Conservation (phyloP, 208 protist species). For the Trypanosoma rangeli region DNA sequence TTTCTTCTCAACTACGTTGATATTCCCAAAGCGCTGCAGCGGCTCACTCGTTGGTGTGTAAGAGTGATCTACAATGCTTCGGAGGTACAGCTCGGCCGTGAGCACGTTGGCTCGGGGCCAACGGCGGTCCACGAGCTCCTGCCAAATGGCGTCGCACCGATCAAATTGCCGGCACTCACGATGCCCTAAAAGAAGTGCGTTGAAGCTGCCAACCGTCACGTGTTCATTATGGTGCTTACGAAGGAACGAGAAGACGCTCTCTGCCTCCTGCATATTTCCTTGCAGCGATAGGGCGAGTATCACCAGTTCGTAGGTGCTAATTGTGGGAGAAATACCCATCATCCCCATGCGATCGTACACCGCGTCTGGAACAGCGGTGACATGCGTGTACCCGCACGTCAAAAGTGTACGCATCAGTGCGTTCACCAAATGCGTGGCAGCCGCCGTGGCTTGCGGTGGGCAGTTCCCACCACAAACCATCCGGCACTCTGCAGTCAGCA, state of each 20-base stretch:
- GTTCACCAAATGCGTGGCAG: conserved; percentile 69
- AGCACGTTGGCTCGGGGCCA: conserved; percentile 74
- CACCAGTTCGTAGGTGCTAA: conserved; percentile 78
- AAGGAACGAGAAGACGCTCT: conserved; percentile 73
- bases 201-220: conserved; percentile 60
- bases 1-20: conserved; percentile 87
- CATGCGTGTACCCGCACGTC: conserved; percentile 76
- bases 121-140: conserved; percentile 80
- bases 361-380: conserved; percentile 54
- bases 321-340: conserved; percentile 65
- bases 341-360: conserved; percentile 86
- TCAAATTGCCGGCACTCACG: conserved; percentile 75
- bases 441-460: conserved; percentile 30
- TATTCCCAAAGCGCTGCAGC: conserved; percentile 72
- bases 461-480: neutral
- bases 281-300: conserved; percentile 65
- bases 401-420: conserved; percentile 74
- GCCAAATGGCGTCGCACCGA: conserved; percentile 75
- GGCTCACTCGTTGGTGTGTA: conserved; percentile 75
- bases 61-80: conserved; percentile 84
- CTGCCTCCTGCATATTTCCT: conserved; percentile 76
- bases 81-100: conserved; percentile 83
- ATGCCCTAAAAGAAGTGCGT: conserved; percentile 80
- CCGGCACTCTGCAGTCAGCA: conserved; percentile 23
- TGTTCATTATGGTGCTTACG: conserved; percentile 61